These are phyloP conservation scores for Vigna trinervia DNA, from an alignment of 306 rosid species.

Conservation along the genomic window DNA sequence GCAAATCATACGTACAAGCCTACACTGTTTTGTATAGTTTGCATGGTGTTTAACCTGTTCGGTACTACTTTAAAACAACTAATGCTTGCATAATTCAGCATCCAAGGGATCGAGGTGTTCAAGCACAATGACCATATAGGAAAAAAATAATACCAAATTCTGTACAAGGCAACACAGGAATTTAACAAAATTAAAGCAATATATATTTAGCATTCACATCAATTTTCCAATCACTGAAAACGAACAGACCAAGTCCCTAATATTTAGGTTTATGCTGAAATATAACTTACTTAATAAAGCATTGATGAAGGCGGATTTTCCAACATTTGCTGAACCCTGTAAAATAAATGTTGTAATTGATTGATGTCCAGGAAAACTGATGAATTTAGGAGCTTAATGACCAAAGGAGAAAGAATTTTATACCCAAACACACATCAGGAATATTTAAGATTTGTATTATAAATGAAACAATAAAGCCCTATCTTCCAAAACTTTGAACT, in stretches of 20 bases:
- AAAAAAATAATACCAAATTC: slow-evolving; percentile 16
- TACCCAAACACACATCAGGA: not conserved
- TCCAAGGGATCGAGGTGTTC: slow-evolving; percentile 22
- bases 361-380: not conserved
- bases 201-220: slow-evolving; percentile 8
- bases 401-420: slow-evolving; percentile 1
- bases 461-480: slow-evolving; percentile 6
- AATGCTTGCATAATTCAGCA: slow-evolving; percentile 25
- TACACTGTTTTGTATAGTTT: slow-evolving; percentile 21
- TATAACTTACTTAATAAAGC: slow-evolving; percentile 84
- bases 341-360: slow-evolving; percentile 35
- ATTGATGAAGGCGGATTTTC: slow-evolving; percentile 93
- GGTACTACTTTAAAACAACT: slow-evolving; percentile 19
- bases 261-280: not conserved
- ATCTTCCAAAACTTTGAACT: slow-evolving; percentile 23
- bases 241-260: slow-evolving; percentile 25
- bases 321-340: slow-evolving; percentile 97
- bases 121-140: slow-evolving; percentile 28
- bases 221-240: slow-evolving; percentile 29
- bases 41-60: slow-evolving; percentile 9
- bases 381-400: slow-evolving; percentile 8
- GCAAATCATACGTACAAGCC: not conserved
- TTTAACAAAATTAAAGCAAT: slow-evolving; percentile 17
- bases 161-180: not conserved
- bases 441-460: slow-evolving; percentile 4